Conservation (phyloP, 164 flowering plant species). For the Berberis thunbergii region DNA sequence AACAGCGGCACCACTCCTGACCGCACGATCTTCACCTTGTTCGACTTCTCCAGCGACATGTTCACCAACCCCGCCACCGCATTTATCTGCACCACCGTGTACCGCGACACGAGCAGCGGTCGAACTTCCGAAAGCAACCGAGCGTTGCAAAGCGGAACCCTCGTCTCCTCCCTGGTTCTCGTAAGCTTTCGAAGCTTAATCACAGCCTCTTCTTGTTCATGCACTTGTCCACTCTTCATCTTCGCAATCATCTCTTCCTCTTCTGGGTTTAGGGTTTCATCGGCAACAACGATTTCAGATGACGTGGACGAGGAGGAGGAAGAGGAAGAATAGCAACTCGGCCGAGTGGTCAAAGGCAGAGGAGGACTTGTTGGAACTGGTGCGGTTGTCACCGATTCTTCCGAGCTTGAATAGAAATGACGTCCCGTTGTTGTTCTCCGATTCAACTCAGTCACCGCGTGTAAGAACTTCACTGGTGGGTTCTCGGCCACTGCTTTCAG, state of each 20-base stretch:
- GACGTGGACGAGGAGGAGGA: conserved; percentile 45
- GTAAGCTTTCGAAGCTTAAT: conserved; percentile 48
- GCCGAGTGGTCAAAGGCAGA: conserved; percentile 54
- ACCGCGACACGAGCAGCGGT: conserved; percentile 38
- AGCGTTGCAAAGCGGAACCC: conserved; percentile 56
- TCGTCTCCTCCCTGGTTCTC: conserved; percentile 30
- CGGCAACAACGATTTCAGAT: conserved; percentile 10
- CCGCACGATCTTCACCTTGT: conserved; percentile 76
- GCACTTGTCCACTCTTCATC: conserved; percentile 40
- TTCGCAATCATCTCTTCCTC: conserved; percentile 41
- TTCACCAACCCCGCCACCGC: conserved; percentile 76
- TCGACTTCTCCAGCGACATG: conserved; percentile 70
- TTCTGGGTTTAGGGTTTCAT: conserved; percentile 26
- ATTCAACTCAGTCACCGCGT: conserved; percentile 52
- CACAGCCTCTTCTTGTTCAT: conserved; percentile 64
- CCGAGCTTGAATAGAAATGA: conserved; percentile 39
- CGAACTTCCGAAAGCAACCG: conserved; percentile 37
- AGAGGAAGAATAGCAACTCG: conserved; percentile 61
- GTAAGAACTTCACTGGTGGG: conserved; percentile 33
- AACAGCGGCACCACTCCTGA: conserved; percentile 67
- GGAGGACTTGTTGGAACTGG: conserved; percentile 29
- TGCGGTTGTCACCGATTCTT: conserved; percentile 39
- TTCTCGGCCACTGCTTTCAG: conserved; percentile 46
- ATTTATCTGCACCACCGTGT: conserved; percentile 50
- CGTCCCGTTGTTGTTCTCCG: conserved; percentile 25